Base-by-base conservation (phyloP, 495 filamentous ascomycete genomes). In the Aspergillus mulundensis region DNA sequence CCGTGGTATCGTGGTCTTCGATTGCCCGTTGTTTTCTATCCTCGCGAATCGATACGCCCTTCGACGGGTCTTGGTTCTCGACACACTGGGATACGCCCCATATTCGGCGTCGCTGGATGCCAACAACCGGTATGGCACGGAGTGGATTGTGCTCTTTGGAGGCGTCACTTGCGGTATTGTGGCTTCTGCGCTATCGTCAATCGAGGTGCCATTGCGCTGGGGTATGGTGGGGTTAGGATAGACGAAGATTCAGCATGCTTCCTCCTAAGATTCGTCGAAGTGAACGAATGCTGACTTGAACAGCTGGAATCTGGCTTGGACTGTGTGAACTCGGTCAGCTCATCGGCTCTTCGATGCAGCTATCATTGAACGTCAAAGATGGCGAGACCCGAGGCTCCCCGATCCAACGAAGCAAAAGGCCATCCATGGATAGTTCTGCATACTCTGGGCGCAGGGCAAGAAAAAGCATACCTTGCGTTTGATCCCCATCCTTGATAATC, bases 1-100 rank as follows among this genome's bases (percentile, higher is more conserved):
- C n/a, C n/a, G n/a, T n/a, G 55, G 46, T 2, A 57, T 57, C 30
- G 51, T 57, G 55, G 55, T 57, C 18, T 57, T 57, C 28, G 48
- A 39, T 0, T 51, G 55, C 14, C 55, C 55, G 3, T 10, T 57
- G 21, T 57, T 57, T n/a, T 43, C 55, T 10, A 51, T 57, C n/a
- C 38, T 57, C 14, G 47, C 47, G 19, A 57, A 57, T 47, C 47
- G 55, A 0, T 57, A 45, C 18, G 48, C 47, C 16, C 24, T 57
- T 15, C 47, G 48, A 5, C 48, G 55, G 2, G 25, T 57, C 1
- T 47, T 57, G 1, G 46, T 57, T n/a, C 39, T 57, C 11, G 55
- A 47, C 7, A 57, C 55, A 1, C 39, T 57, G 15, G 55, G 55
- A 8, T 57, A 57, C 25, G 47, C 55, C 3, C 55, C 55, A 15